Evolutionary conservation across 768 basidiomycete genomes (phyloP), one percentile per base, ranked within the genome.

Genomic region (Tephrocybe sp.): DNA sequence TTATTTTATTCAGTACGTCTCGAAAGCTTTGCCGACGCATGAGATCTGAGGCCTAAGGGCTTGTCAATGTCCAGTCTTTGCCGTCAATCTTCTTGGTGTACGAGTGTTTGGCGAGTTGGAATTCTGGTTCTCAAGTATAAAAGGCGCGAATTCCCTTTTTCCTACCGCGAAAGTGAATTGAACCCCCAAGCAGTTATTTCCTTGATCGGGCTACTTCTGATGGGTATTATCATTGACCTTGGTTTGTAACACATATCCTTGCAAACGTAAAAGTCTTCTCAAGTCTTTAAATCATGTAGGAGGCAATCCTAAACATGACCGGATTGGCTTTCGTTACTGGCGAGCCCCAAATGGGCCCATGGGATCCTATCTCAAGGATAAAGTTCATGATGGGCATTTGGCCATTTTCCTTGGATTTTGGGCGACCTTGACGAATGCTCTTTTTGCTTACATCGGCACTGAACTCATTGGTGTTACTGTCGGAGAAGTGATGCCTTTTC

Each of bases 401-500:
- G 68, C 79, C 1, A 77, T 76, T 50, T 86, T 87, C 72, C 71
- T 83, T 18, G 85, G 83, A 10, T 85, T 90, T 61, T 89, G 85
- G 80, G 73, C 79, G 13, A 82, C 83, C 3, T 65, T 88, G 38
- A 83, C 80, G 40, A 89, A 84, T 53, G 86, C 83, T 21, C 70
- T 86, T 3, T 89, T 90, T 66, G 83, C 86, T 12, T 84, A 78
- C 62, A 79, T 83, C 50, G 84, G 86, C 24, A 91, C 87, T 16
- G 88, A 91, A 64, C 72, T 88, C 15, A 82, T 91, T 50, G 87
- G 87, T 60, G 80, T 88, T 50, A 76, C 75, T 30, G 75, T 77
- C n/a, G 75, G 75, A 57, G 75, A 77, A 59, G 70, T 71, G 49
- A 40, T 43, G 13, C n/a, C n/a, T n/a, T 48, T 15, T 11, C 11